Base-by-base conservation (phyloP, 441 rosid species). In the Populus hybrid region DNA sequence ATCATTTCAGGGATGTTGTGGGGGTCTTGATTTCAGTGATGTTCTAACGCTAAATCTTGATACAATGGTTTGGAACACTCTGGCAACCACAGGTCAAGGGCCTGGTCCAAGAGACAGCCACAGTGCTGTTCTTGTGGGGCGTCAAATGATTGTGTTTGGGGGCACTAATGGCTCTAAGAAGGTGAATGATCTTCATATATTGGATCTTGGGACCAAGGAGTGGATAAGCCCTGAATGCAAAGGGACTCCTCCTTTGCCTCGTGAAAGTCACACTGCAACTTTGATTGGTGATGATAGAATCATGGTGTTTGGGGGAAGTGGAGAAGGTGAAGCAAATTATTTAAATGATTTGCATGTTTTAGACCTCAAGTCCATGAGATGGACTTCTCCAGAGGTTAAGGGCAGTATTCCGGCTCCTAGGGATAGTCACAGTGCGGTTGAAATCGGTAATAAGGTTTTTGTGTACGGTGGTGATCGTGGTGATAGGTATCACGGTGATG, bases 381-480 rank as follows among this genome's bases (percentile, higher is more conserved):
- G 97, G 97, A 84, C 76, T 61, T 88, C 91, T 31, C 92, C 90
- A 6, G 85, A 77, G 42, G 86, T 79, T 40, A 83, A 82, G 78
- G 94, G 94, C 21, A 87, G 82, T 72, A 68, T 86, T 77, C 97
- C 94, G 26, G 92, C 86, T 77, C 89, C 93, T 2, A 83, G 97
- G 64, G 97, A 92, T 78, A 92, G 97, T 76, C 97, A 92, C 72
- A 76, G 91, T 20, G 84, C 91, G 64, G 89, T 87, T 56, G 86
- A 84, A 6, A 78, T 89, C 21, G 89, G 83, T 7, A 85, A 83
- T 53, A 87, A 79, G 77, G 85, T 92, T 9, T 75, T 89, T 33
- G 90, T 89, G n/a, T 88, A 90, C 63, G 97, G 94, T 20, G 97
- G 94, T 9, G 97, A 92, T 78, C 84, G 93, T 10, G 97, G 94